These are phyloP conservation scores for Venturiaceae sp. DNA, from an alignment of 2,329 filamentous ascomycete species.

Conservation along the genomic window DNA sequence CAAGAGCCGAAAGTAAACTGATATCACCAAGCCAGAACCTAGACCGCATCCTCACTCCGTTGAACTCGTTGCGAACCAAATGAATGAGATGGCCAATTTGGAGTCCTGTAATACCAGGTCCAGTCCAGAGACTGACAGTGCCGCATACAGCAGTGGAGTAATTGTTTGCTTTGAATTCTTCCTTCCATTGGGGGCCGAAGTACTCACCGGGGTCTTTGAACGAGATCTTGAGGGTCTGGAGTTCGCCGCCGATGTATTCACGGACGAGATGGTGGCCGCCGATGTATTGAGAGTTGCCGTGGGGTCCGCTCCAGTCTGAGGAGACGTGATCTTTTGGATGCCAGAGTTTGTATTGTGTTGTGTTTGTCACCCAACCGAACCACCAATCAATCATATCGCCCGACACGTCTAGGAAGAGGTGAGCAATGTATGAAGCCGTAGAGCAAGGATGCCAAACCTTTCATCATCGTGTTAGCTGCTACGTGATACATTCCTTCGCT, in stretches of 20 bases:
- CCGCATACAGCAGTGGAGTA: conserved; percentile 8
- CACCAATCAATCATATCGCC: conserved; percentile 11
- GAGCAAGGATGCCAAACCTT: no score
- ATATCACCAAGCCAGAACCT: conserved; percentile 12
- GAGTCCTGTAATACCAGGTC: background rate
- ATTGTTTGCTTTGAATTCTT: background rate
- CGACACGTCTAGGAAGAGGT: conserved; percentile 1
- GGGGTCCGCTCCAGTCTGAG: conserved; percentile 4
- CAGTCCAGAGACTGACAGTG: conserved; percentile 6
- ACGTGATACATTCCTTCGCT: conserved; percentile 11
- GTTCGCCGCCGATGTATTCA: conserved; percentile 7
- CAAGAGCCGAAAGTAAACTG: background rate
- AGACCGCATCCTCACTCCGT: conserved; percentile 10
- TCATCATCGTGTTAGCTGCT: conserved; percentile 11
- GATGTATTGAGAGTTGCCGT: conserved; percentile 6
- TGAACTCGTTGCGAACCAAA: conserved; percentile 10
- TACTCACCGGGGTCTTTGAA: conserved; percentile 6
- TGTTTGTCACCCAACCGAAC: conserved; percentile 10
- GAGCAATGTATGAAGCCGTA: no score
- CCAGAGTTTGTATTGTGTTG: conserved; percentile 8
- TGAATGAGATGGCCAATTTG: conserved; percentile 11
- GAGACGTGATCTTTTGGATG: conserved; percentile 7
- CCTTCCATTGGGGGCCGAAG: conserved; percentile 6
- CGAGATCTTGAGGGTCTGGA: conserved; percentile 1
- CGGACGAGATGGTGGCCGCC: conserved; percentile 8